Evolutionary conservation across 768 basidiomycete genomes (phyloP), one percentile per base, ranked within the genome.

Genomic region (Tricholoma sp.): DNA sequence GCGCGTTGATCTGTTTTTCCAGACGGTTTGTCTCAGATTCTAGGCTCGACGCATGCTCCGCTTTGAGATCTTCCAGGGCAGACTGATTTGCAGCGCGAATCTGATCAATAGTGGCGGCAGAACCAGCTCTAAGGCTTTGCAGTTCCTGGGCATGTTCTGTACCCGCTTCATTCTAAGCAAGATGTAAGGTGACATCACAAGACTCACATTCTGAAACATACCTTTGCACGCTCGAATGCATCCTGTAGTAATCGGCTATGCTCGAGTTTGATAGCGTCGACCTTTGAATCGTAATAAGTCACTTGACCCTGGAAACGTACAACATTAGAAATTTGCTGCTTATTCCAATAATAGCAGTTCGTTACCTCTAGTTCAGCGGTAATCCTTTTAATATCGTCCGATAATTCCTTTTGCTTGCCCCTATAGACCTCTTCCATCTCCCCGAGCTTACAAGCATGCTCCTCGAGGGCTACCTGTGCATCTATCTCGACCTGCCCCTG

Each of bases 151-250:
- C 66, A 61, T 94, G 92, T 6, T 69, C 71, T 34, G 80, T 78
- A 32, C 82, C 82, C n/a, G 90, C 91, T 68, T 91, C 88, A 37
- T 74, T 75, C 90, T 91, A 58, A 19, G 37, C 41, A 50, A 37
- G 45, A 51, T 24, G 57, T 45, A 32, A 57, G 63, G 55, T 37
- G 11, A 14, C 34, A 45, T 3, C 21, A 58, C 29, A 24, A 56
- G 14, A 18, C 46, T 50, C 11, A 50, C 29, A 22, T 22, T 3
- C 53, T 21, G 19, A 35, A 22, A 68, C 74, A 50, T 61, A 85
- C 91, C 82, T 91, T 92, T 16, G 90, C 89, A 47, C 81, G 83
- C 58, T 87, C 81, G 67, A 91, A 91, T 3, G 85, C 87, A 56
- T 89, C 83, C 60, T 84, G 74, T 16, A 91, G 72, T 43, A 83